phyloP scores from a whole-genome alignment of 192 early-diverging fungal species.

The Rhizophagus clarus region DNA sequence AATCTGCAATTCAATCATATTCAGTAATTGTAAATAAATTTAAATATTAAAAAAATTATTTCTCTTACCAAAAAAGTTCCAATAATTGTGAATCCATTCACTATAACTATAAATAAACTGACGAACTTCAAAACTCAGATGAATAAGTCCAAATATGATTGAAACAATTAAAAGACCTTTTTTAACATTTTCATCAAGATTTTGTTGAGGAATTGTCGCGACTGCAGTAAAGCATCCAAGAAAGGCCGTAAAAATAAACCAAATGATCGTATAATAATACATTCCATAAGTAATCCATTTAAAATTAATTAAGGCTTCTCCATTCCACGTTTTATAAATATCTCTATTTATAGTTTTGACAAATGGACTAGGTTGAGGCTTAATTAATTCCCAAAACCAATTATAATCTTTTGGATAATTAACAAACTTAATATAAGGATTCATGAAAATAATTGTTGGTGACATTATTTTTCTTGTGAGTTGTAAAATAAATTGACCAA shows the following conservation, averaged over 20 bases:
- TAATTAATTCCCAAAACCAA: neutral
- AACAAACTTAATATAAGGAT: neutral
- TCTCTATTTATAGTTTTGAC: neutral
- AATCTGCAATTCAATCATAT: neutral
- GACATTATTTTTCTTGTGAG: too few relatives aligned
- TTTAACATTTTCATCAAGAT: neutral
- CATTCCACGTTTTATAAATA: slow-evolving; percentile 2
- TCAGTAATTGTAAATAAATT: neutral
- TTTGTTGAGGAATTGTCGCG: neutral
- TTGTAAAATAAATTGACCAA: too few relatives aligned
- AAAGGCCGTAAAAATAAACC: neutral
- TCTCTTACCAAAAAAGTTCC: neutral
- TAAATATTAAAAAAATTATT: too few relatives aligned
- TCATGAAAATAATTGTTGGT: too few relatives aligned
- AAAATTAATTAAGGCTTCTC: neutral
- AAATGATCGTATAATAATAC: neutral
- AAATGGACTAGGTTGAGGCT: neutral
- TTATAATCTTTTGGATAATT: too few relatives aligned
- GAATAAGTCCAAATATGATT: neutral
- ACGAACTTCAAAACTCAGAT: neutral
- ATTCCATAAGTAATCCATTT: neutral
- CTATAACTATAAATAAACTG: neutral
- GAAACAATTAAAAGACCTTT: neutral
- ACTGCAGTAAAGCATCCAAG: neutral
- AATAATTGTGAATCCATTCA: neutral